Conservation (phyloP, 2,329 filamentous ascomycete genomes). For the Cladophialophora immunda region DNA sequence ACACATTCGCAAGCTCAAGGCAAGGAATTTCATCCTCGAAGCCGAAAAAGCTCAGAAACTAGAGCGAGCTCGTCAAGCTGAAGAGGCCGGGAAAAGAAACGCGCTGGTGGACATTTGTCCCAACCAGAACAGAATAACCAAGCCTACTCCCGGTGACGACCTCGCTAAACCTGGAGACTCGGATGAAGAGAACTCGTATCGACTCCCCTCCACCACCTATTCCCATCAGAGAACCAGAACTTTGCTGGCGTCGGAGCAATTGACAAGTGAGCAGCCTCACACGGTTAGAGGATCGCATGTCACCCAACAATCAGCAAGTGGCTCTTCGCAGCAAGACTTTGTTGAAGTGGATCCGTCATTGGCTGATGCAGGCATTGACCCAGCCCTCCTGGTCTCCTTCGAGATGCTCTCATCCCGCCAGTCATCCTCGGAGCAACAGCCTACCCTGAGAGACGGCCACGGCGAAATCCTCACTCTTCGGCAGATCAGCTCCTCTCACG, state of each 20-base stretch:
- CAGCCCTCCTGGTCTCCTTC: slow-evolving; percentile 30
- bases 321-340: slow-evolving; percentile 28
- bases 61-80: slow-evolving; percentile 6
- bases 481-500: slow-evolving; percentile 13
- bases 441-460: slow-evolving; percentile 26
- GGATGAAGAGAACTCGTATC: slow-evolving; percentile 19
- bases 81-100: slow-evolving; percentile 8
- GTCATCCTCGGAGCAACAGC: neutral
- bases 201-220: slow-evolving; percentile 25
- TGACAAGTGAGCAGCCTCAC: neutral
- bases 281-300: slow-evolving; percentile 3
- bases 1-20: slow-evolving; percentile 37
- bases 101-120: slow-evolving; percentile 6
- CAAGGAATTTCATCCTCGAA: slow-evolving; percentile 35
- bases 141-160: neutral
- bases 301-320: neutral
- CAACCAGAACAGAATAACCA: slow-evolving; percentile 2
- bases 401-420: slow-evolving; percentile 16
- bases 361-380: slow-evolving; percentile 17
- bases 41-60: slow-evolving; percentile 12
- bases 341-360: slow-evolving; percentile 15
- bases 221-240: slow-evolving; percentile 30
- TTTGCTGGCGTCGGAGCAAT: slow-evolving; percentile 15
- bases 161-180: neutral
- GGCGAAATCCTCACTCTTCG: slow-evolving; percentile 21